phyloP scores from a whole-genome alignment of 139 green algal species.

The Picochlorum sp. region DNA sequence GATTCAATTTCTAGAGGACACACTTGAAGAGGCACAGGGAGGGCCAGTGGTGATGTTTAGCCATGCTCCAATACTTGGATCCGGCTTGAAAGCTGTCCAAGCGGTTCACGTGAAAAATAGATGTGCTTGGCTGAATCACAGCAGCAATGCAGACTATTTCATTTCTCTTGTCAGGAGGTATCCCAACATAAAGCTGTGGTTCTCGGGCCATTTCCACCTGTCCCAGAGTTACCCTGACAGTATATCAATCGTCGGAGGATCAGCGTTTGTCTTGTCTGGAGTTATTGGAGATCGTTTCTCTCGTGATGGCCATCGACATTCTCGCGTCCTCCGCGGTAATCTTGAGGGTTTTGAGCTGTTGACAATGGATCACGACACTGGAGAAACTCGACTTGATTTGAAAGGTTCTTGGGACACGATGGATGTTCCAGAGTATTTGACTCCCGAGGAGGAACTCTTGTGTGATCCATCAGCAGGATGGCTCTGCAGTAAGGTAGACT shows the following conservation, averaged over 20 bases:
- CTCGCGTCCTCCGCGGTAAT: conserved; percentile 28
- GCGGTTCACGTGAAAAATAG: conserved; percentile 80
- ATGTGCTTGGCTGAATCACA: conserved; percentile 58
- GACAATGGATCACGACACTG: conserved; percentile 63
- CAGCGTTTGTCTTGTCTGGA: conserved; percentile 70
- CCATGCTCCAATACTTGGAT: conserved; percentile 67
- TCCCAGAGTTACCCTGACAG: conserved; percentile 63
- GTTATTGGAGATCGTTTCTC: conserved; percentile 71
- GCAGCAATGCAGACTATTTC: conserved; percentile 42
- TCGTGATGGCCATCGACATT: conserved; percentile 52
- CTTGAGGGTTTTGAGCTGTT: conserved; percentile 48
- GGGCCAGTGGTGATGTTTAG: conserved; percentile 62
- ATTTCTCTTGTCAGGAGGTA: conserved; percentile 46
- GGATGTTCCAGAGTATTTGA: conserved; percentile 27
- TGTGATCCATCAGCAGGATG: conserved; percentile 50
- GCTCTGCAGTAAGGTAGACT: conserved; percentile 49
- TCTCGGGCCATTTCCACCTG: conserved; percentile 69
- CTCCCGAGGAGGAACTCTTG: conserved; percentile 52
- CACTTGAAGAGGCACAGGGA: conserved; percentile 24
- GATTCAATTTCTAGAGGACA: conserved; percentile 51
- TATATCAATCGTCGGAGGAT: conserved; percentile 45
- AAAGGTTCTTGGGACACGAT: conserved; percentile 27
- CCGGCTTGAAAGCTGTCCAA: conserved; percentile 65
- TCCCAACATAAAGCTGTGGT: conserved; percentile 64
- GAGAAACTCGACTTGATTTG: conserved; percentile 49